These are phyloP conservation scores for Saccharomyces hybrid DNA, from an alignment of 1,139 yeast species.

Conservation along the genomic window DNA sequence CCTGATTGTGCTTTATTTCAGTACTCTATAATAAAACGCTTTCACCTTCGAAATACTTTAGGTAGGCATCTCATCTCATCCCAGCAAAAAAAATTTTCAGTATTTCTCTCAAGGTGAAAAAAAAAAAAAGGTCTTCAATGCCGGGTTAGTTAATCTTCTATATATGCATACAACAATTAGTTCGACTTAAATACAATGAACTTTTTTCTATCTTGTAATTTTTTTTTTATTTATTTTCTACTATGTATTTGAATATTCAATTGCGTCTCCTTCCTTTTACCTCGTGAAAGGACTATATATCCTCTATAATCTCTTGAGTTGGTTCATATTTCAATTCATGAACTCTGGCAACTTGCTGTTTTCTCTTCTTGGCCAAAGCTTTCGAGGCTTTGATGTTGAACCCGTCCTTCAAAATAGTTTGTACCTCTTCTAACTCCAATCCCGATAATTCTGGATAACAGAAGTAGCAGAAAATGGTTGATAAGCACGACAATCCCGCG, in stretches of 20 bases:
- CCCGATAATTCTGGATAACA: conserved; percentile 90
- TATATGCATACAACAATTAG: background rate
- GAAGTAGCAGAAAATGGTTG: conserved; percentile 67
- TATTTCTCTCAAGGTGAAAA: background rate
- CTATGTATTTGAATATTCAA: background rate
- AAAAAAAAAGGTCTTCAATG: background rate
- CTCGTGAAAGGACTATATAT: background rate
- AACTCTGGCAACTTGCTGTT: conserved; percentile 21
- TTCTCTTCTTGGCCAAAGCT: conserved; percentile 39
- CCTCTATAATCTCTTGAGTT: conserved; percentile 21
- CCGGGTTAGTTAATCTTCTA: background rate
- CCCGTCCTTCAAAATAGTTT: conserved; percentile 68
- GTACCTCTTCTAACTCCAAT: conserved; percentile 85
- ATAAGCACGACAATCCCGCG: conserved; percentile 67
- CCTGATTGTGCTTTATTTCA: background rate
- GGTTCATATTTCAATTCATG: conserved; percentile 17
- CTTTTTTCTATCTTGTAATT: background rate
- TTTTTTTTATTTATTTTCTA: background rate
- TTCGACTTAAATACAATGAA: background rate
- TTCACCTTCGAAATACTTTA: conserved; percentile 6
- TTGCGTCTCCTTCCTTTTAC: background rate
- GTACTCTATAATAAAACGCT: background rate
- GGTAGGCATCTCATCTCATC: conserved; percentile 7
- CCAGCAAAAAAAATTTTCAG: conserved; percentile 1
- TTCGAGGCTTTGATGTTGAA: conserved; percentile 73